Evolutionary conservation across 306 rosid species (phyloP).

Genomic region (Luffa aegyptiaca): DNA sequence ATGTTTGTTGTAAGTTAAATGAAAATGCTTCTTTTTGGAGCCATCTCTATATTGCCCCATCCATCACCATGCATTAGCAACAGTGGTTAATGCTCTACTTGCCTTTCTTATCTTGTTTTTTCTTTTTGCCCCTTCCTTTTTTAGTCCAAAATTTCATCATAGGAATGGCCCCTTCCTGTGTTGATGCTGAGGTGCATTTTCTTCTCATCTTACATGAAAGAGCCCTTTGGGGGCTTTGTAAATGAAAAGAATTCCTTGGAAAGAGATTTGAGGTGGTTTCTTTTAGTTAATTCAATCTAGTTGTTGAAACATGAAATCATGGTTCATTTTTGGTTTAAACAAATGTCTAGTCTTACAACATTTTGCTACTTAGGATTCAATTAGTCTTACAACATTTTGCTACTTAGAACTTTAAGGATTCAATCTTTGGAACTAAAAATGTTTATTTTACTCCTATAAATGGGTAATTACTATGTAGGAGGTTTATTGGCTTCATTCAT

Average conservation of each 20-base stretch:
- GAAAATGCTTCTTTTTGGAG: neutral
- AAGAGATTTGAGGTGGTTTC: neutral
- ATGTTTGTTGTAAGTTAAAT: slow-evolving; percentile 20
- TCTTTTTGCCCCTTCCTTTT: neutral
- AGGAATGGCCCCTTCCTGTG: neutral
- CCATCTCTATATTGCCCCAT: neutral
- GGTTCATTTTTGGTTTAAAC: neutral
- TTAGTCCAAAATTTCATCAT: neutral
- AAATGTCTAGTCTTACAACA: too few species aligned
- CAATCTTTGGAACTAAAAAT: too few species aligned
- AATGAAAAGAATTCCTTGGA: neutral
- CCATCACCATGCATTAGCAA: neutral
- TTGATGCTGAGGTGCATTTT: neutral
- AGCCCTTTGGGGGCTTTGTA: neutral
- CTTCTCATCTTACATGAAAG: neutral
- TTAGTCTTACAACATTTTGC: too few species aligned
- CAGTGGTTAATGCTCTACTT: neutral
- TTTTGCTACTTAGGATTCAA: too few species aligned
- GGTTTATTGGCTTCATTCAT: neutral
- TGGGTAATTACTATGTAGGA: neutral
- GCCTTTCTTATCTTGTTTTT: neutral
- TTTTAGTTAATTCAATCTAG: neutral
- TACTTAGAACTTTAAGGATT: too few species aligned
- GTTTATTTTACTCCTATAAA: too few species aligned
- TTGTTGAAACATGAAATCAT: neutral